Base-by-base conservation (phyloP, 2,329 filamentous ascomycete species). In the Paradendryphiella salina region DNA sequence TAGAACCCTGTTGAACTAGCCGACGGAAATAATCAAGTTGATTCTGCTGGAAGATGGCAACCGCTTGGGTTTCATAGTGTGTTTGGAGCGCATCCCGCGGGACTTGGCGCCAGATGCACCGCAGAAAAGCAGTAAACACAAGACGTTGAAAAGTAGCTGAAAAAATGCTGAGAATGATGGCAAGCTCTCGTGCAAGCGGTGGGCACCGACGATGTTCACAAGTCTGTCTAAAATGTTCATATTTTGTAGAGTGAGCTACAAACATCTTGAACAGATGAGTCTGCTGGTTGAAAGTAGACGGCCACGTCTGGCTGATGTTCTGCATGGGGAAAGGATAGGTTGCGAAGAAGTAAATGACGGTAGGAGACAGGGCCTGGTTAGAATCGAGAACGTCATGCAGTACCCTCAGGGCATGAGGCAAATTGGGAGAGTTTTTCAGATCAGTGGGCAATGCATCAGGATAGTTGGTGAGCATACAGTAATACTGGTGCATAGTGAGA, bases 151-250 rank as follows among this genome's bases (percentile, higher is more conserved):
- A 69, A 1, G 78, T 73, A 0, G 72, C 64, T 0, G 84, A 87
- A 6, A 64, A 65, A 10, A 86, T 65, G 5, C 67, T 63, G 29
- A 87, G 74, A 10, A 69, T 59, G n/a, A 67, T 63, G 4, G 76
- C 65, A 21, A 88, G 69, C 59, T 87, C 85, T 45, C 77, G 75
- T 28, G 82, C 76, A n/a, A 85, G 69, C 4, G 84, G 80, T 3
- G 84, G 84, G 57, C 78, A 81, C 1, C 56, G 54, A 58, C 51
- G 64, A 28, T 41, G 31, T 33, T 46, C 50, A 56, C 56, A 76
- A 28, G 5, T 17, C 2, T 20, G 9, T 40, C 34, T 60, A 13
- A 71, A 18, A 1, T 17, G 14, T 3, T 28, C 20, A 15, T 52
- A 65, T 10, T 54, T 41, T 1, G 20, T 18, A 4, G 62, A 71